A percentile compares a stretch with the other conserved stretches of the same genome.
Evolutionary conservation across 73 alveolate genomes (phyloP).

Genomic region (Paramecium pentaurelia): DNA sequence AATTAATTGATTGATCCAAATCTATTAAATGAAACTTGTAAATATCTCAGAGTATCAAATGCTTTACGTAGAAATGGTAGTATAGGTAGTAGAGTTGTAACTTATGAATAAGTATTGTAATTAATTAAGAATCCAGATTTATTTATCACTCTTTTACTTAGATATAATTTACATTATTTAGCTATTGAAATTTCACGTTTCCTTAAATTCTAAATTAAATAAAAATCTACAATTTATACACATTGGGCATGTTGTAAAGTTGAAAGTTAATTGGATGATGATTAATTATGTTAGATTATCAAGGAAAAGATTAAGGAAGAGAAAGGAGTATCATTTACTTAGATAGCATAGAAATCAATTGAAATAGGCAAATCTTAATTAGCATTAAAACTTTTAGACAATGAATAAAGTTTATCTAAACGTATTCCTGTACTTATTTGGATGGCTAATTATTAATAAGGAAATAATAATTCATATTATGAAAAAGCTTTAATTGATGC

Average conservation of each 20-base stretch:
- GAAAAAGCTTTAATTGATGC: constrained; percentile 65
- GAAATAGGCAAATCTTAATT: constrained; percentile 62
- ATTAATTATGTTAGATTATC: constrained; percentile 44
- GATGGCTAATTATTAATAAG: constrained; percentile 62
- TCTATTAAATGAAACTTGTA: constrained; percentile 30
- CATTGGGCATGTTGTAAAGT: constrained; percentile 71
- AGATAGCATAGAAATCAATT: constrained; percentile 61
- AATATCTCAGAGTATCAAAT: constrained; percentile 54
- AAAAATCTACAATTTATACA: constrained; percentile 47
- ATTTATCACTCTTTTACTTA: constrained; percentile 29
- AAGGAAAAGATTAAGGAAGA: constrained; percentile 50
- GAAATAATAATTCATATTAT: constrained; percentile 34
- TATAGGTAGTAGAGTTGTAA: constrained; percentile 44
- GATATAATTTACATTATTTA: constrained; percentile 55
- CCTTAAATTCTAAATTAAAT: constrained; percentile 46
- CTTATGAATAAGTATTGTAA: constrained; percentile 19
- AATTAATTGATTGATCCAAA: constrained; percentile 56
- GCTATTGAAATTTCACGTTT: constrained; percentile 61
- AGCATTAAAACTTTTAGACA: constrained; percentile 60
- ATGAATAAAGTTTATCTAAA: constrained; percentile 61
- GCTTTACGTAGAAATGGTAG: constrained; percentile 45
- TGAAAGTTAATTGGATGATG: constrained; percentile 35
- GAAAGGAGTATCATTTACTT: constrained; percentile 59
- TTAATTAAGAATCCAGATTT: constrained; percentile 7
- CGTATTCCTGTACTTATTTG: constrained; percentile 63